Conservation (phyloP, 768 basidiomycete genomes). For the Tricholoma sp. region DNA sequence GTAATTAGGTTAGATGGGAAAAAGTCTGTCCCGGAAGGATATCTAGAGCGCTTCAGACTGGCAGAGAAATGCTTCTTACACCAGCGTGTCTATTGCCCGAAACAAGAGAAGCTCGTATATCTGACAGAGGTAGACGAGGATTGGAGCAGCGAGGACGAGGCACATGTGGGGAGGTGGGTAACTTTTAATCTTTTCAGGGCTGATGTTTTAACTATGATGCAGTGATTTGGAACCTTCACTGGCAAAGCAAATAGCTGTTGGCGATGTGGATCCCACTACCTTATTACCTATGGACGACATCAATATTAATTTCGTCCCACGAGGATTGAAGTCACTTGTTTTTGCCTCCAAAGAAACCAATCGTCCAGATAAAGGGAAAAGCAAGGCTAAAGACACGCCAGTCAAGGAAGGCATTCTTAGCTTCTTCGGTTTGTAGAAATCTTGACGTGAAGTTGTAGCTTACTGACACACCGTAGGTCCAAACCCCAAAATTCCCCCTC, state of each 20-base stretch:
- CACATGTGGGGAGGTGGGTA: constrained; percentile 67
- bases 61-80: constrained; percentile 93
- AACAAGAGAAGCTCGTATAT: constrained; percentile 57
- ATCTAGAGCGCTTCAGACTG: constrained; percentile 66
- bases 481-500: constrained; percentile 35
- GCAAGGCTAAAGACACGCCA: constrained; percentile 37
- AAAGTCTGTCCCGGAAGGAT: constrained; percentile 71
- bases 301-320: constrained; percentile 59
- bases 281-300: constrained; percentile 73
- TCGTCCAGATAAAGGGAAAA: constrained; percentile 38
- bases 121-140: constrained; percentile 56
- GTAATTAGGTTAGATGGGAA: constrained; percentile 78
- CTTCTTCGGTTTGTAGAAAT: constrained; percentile 55
- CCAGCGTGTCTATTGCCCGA: constrained; percentile 88
- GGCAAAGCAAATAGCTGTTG: constrained; percentile 63
- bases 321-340: constrained; percentile 37
- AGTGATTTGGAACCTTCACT: constrained; percentile 62
- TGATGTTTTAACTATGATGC: constrained; percentile 10
- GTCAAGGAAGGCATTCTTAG: constrained; percentile 40
- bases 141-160: constrained; percentile 59
- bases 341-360: constrained; percentile 16
- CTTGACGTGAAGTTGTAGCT: background rate
- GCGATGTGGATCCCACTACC: constrained; percentile 68
- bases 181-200: background rate
- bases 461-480: constrained; percentile 26